Evolutionary conservation across 352 stramenopile genomes (phyloP).

Genomic region (Pythium plurisporium): DNA sequence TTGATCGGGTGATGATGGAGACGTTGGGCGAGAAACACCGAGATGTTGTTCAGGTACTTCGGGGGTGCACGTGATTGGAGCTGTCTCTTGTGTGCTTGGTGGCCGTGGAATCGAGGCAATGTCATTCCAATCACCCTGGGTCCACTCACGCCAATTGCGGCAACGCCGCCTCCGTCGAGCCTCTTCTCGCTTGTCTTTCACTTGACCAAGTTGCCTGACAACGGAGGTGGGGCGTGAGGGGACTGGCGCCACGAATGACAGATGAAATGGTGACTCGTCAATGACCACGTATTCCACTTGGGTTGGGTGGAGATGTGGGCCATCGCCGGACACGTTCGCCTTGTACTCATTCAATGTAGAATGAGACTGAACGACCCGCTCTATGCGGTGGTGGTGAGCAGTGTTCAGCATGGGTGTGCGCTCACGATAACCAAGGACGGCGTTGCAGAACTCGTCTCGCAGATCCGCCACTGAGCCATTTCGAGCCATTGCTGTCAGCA

Average conservation of each 20-base stretch:
- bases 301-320: too few species aligned
- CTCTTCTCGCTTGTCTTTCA: conserved; percentile 14
- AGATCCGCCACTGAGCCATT: conserved; percentile 13
- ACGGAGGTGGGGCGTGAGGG: conserved; percentile 1
- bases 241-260: not conserved
- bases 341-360: too few species aligned
- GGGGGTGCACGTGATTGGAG: too few species aligned
- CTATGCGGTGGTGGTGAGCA: not conserved
- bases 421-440: conserved; percentile 52
- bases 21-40: too few species aligned
- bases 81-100: too few species aligned
- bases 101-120: too few species aligned
- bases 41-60: too few species aligned
- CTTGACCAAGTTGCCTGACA: conserved; percentile 10
- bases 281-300: too few species aligned
- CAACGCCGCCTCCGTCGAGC: not conserved
- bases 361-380: conserved; percentile 2
- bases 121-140: conserved; percentile 15
- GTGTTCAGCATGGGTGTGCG: not conserved
- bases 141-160: conserved; percentile 26
- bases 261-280: not conserved
- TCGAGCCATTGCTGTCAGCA: conserved; percentile 11
- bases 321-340: not conserved
- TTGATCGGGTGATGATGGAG: too few species aligned
- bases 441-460: conserved; percentile 61